Percentiles rank a stretch among this genome's conserved stretches.
Evolutionary conservation across 1,284 basidiomycete species (phyloP).

Genomic region (Leccinum subatratum): DNA sequence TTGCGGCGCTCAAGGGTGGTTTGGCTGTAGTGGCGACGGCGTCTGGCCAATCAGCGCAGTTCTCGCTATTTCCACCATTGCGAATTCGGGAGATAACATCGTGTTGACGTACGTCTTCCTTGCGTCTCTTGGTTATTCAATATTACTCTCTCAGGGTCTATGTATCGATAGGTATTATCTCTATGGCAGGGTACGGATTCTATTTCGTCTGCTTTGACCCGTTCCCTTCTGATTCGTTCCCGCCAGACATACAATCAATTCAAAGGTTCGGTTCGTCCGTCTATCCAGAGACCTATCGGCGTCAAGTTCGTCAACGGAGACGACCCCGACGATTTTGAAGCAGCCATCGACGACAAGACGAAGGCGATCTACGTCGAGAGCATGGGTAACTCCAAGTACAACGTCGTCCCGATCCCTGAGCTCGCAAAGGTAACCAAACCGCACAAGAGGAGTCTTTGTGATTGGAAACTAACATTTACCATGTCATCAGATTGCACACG

Average conservation of each 20-base stretch:
- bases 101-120: slow-evolving; percentile 54
- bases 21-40: slow-evolving; percentile 74
- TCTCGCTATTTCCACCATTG: slow-evolving; percentile 69
- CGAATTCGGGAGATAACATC: slow-evolving; percentile 75
- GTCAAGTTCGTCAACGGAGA: slow-evolving; percentile 72
- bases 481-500: slow-evolving; percentile 59
- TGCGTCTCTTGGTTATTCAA: neutral
- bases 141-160: neutral
- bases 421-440: slow-evolving; percentile 57
- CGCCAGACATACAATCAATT: slow-evolving; percentile 79
- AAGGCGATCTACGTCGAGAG: slow-evolving; percentile 79
- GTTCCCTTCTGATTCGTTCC: neutral
- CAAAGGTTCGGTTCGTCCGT: slow-evolving; percentile 49
- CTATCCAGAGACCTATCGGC: slow-evolving; percentile 45
- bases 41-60: slow-evolving; percentile 80
- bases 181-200: slow-evolving; percentile 60
- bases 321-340: slow-evolving; percentile 62
- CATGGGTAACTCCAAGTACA: slow-evolving; percentile 83
- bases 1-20: slow-evolving; percentile 81
- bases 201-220: neutral
- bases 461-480: neutral
- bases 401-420: slow-evolving; percentile 66
- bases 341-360: slow-evolving; percentile 73
- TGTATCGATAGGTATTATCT: slow-evolving; percentile 44
- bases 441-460: neutral